Conservation (phyloP, 2,329 filamentous ascomycete species). For the Botrytis squamosa region DNA sequence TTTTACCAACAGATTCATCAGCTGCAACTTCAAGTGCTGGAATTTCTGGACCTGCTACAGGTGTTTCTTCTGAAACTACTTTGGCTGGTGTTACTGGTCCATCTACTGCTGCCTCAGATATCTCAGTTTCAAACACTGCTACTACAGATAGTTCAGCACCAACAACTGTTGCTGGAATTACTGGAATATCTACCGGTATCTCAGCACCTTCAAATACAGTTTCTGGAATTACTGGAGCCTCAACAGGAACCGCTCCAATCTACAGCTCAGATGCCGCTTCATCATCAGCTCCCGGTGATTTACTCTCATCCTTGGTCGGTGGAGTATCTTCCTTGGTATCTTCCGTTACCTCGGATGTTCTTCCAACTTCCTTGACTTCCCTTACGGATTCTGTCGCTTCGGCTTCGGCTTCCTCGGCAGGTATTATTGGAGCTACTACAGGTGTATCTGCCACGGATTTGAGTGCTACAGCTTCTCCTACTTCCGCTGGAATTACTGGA, state of each 20-base stretch:
- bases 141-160: background rate
- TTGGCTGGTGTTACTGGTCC: background rate
- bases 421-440: constrained; percentile 2
- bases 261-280: background rate
- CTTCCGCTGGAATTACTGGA: background rate
- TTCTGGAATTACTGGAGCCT: constrained; percentile 1
- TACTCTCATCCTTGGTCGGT: constrained; percentile 15
- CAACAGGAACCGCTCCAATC: constrained; percentile 6
- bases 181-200: background rate
- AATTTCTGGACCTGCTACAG: constrained; percentile 3
- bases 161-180: background rate
- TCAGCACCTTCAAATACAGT: background rate
- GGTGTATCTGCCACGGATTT: background rate
- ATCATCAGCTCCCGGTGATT: constrained; percentile 1
- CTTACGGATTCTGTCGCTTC: background rate
- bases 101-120: background rate
- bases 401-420: background rate
- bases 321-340: background rate
- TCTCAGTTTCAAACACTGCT: background rate
- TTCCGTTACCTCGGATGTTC: constrained; percentile 18
- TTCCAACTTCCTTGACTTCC: constrained; percentile 10
- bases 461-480: background rate
- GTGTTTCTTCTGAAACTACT: constrained; percentile 15
- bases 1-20: constrained; percentile 1
- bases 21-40: background rate